phyloP scores from a whole-genome alignment of 371 early-diverging fungal genomes.

The Circinella umbellata region DNA sequence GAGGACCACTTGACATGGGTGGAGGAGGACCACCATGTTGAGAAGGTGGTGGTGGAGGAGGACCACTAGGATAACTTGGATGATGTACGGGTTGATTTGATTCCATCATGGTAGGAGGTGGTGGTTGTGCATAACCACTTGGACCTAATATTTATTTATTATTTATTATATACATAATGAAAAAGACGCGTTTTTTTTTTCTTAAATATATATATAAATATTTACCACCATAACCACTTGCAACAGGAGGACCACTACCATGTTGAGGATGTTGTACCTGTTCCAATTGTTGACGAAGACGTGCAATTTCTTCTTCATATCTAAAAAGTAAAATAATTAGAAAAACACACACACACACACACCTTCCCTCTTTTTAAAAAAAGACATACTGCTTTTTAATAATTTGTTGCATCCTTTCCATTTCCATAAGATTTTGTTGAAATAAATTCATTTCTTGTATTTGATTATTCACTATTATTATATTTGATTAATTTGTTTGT shows the following conservation, averaged over 20 bases:
- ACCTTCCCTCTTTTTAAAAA: too few species aligned
- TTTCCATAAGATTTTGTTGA: constrained; percentile 79
- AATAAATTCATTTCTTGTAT: constrained; percentile 78
- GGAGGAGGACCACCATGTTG: constrained; percentile 33
- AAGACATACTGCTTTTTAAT: constrained; percentile 70
- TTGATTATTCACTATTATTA: constrained; percentile 69
- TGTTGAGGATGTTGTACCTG: constrained; percentile 24
- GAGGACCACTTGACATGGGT: constrained; percentile 29
- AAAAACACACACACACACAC: too few species aligned
- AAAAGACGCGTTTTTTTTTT: background rate
- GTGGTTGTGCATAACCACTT: constrained; percentile 16
- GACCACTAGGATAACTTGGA: constrained; percentile 14
- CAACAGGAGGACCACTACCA: constrained; percentile 9
- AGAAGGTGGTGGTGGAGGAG: constrained; percentile 23
- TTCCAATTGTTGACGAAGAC: constrained; percentile 49
- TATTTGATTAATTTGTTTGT: background rate
- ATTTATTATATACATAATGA: too few species aligned
- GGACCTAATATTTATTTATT: constrained; percentile 2
- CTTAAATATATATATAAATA: background rate
- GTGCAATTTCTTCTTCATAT: constrained; percentile 56
- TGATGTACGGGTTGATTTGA: constrained; percentile 19
- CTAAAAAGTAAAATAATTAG: constrained; percentile 25
- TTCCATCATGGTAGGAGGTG: constrained; percentile 23
- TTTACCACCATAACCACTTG: constrained; percentile 20
- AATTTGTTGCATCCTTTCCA: constrained; percentile 79